Percentiles rank a stretch among this genome's conserved stretches.
Evolutionary conservation across 805 yeast species (phyloP).

Genomic region (Metschnikowia noctiluminum): DNA sequence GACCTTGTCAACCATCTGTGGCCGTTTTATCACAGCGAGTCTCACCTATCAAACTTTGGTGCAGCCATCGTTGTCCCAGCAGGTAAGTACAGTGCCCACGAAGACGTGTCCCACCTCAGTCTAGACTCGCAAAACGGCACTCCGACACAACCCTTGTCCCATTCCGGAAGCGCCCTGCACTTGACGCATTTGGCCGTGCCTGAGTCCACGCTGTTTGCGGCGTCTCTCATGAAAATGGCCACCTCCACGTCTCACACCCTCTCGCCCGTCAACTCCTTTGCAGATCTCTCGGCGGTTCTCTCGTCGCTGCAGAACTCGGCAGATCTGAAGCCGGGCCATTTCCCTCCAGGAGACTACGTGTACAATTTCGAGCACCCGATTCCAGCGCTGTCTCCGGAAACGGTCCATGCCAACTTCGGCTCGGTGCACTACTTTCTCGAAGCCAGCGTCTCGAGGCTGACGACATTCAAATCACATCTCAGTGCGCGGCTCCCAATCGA

Average conservation of each 20-base stretch:
- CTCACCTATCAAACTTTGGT: conserved; percentile 35
- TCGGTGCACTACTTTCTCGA: conserved; percentile 67
- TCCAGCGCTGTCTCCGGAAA: conserved; percentile 78
- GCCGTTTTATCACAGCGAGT: conserved; percentile 65
- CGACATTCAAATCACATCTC: conserved; percentile 81
- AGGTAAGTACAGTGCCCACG: conserved; percentile 3
- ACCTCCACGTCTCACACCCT: conserved; percentile 21
- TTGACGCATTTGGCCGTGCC: background rate
- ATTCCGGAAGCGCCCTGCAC: background rate
- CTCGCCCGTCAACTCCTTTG: conserved; percentile 22
- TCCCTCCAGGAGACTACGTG: conserved; percentile 85
- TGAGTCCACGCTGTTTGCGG: conserved; percentile 15
- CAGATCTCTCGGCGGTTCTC: conserved; percentile 25
- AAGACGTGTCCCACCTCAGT: conserved; percentile 36
- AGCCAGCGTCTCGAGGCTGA: conserved; percentile 69
- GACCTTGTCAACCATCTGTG: conserved; percentile 78
- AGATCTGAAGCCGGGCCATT: conserved; percentile 28
- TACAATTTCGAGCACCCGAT: conserved; percentile 90
- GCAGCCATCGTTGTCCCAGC: conserved; percentile 40
- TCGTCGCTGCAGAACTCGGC: conserved; percentile 17
- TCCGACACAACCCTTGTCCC: background rate
- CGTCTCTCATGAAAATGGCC: conserved; percentile 25
- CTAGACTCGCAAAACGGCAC: conserved; percentile 18
- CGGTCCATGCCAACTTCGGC: conserved; percentile 78
- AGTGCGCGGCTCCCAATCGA: conserved; percentile 59